Evolutionary conservation across 2,329 filamentous ascomycete species (phyloP).

Genomic region (Chaetomiaceae sp.): DNA sequence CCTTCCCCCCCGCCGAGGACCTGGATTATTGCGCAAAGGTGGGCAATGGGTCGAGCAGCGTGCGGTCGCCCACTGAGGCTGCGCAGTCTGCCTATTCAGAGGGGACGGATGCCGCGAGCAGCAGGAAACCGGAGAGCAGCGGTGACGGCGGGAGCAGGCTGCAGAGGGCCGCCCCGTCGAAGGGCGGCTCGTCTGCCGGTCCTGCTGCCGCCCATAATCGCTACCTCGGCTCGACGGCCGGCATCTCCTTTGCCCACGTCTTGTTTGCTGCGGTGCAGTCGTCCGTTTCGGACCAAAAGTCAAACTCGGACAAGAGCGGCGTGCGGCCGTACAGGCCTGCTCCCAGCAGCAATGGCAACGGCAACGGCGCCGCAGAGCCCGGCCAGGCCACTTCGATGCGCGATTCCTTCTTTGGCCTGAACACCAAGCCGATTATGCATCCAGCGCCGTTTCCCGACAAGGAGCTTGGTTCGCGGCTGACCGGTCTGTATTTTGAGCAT

Average conservation of each 20-base stretch:
- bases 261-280: constrained; percentile 90
- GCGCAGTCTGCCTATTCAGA: constrained; percentile 29
- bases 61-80: constrained; percentile 34
- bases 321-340: constrained; percentile 54
- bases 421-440: constrained; percentile 82
- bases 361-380: constrained; percentile 36
- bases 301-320: constrained; percentile 61
- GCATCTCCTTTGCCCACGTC: constrained; percentile 89
- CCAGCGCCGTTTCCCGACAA: constrained; percentile 79
- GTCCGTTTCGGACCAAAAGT: constrained; percentile 60
- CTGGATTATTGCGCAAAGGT: constrained; percentile 61
- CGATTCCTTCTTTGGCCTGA: constrained; percentile 95
- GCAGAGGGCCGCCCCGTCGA: constrained; percentile 63
- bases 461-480: constrained; percentile 66
- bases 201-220: constrained; percentile 66
- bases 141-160: constrained; percentile 56
- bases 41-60: constrained; percentile 35
- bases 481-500: constrained; percentile 88
- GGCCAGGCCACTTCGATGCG: constrained; percentile 77
- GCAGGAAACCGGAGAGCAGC: constrained; percentile 40
- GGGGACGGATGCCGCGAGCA: constrained; percentile 24
- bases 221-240: constrained; percentile 79
- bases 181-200: constrained; percentile 32
- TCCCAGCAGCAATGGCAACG: constrained; percentile 38
- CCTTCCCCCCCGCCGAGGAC: constrained; percentile 65